phyloP scores from a whole-genome alignment of 345 rosid genomes.

The Hibiscus trionum region DNA sequence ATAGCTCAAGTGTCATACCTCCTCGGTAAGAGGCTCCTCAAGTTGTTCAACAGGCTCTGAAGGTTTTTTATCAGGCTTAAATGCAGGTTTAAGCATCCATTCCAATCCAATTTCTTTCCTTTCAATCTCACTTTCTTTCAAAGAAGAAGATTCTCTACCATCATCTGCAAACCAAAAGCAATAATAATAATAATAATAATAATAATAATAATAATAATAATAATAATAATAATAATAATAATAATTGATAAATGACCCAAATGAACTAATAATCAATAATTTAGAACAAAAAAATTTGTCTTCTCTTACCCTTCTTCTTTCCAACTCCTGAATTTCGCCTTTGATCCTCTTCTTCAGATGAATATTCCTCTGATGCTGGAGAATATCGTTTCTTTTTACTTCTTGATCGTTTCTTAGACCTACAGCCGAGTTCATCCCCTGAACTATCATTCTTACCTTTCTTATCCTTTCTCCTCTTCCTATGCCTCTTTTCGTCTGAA shows the following conservation, averaged over 20 bases:
- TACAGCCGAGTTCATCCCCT: background rate
- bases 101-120: slow-evolving; percentile 75
- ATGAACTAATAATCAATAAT: slow-evolving; percentile 1
- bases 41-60: slow-evolving; percentile 23
- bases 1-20: slow-evolving; percentile 34
- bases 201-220: background rate
- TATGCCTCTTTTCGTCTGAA: slow-evolving; percentile 11
- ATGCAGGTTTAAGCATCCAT: slow-evolving; percentile 76
- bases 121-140: slow-evolving; percentile 36
- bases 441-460: slow-evolving; percentile 15
- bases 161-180: slow-evolving; percentile 21
- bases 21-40: slow-evolving; percentile 38
- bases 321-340: slow-evolving; percentile 18
- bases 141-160: slow-evolving; percentile 12
- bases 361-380: slow-evolving; percentile 17
- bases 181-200: background rate
- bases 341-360: slow-evolving; percentile 23
- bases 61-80: slow-evolving; percentile 29
- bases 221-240: no score
- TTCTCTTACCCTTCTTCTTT: slow-evolving; percentile 19
- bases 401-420: slow-evolving; percentile 22
- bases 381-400: slow-evolving; percentile 17
- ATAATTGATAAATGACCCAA: background rate
- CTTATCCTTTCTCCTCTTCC: slow-evolving; percentile 23
- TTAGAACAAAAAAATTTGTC: background rate